These are phyloP conservation scores for Spergularia bocconei DNA, from an alignment of 148 eudicot species.

Conservation along the genomic window DNA sequence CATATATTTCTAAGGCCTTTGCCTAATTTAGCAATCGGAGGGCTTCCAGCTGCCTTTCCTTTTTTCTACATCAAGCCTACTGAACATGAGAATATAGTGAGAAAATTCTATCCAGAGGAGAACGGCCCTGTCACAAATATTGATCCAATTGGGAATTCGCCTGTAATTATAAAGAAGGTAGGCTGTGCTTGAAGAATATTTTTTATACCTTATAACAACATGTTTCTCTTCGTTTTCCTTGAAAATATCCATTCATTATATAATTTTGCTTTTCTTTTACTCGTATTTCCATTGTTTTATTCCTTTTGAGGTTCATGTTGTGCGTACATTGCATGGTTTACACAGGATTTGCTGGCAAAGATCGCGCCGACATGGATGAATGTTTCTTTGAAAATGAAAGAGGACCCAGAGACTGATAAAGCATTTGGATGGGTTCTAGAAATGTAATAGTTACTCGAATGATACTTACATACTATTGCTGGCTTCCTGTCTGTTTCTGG, in stretches of 20 bases:
- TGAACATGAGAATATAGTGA: constrained; percentile 61
- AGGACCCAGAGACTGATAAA: constrained; percentile 78
- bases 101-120: constrained; percentile 77
- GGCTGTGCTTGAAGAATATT: background rate
- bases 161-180: constrained; percentile 82
- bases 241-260: background rate
- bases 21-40: constrained; percentile 81
- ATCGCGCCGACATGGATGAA: constrained; percentile 98
- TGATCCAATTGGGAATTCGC: constrained; percentile 94
- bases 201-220: background rate
- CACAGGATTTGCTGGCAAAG: constrained; percentile 53
- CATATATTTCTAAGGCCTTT: constrained; percentile 80
- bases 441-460: constrained; percentile 42
- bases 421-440: constrained; percentile 87
- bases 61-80: constrained; percentile 93
- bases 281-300: background rate
- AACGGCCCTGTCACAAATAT: constrained; percentile 83
- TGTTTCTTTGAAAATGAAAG: constrained; percentile 83
- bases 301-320: background rate
- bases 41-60: constrained; percentile 78
- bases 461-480: background rate
- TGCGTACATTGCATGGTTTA: background rate
- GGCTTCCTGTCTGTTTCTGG: constrained; percentile 7
- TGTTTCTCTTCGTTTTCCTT: background rate
- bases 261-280: background rate